Conservation (phyloP, 2,329 filamentous ascomycete species). For the Pestalotiopsis sp. region DNA sequence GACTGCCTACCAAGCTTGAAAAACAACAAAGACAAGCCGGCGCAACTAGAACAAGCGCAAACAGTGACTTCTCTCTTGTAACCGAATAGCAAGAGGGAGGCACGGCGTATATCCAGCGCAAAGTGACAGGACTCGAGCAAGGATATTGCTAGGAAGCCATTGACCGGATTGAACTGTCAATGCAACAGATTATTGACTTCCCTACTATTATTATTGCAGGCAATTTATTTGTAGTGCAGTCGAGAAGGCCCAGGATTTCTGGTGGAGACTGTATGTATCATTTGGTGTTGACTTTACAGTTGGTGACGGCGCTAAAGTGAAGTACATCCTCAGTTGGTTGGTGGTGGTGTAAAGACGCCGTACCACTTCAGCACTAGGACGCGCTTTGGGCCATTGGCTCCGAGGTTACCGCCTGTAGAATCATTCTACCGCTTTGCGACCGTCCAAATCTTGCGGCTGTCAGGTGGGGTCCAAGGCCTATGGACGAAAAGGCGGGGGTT, state of each 20-base stretch:
- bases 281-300: not conserved
- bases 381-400: not conserved
- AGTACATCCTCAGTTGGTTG: not conserved
- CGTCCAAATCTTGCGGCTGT: not conserved
- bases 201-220: not conserved
- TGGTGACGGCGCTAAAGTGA: not conserved
- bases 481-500: constrained; percentile 6
- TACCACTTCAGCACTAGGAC: not conserved
- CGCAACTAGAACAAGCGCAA: not conserved
- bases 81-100: not conserved
- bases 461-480: not conserved
- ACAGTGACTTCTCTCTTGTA: not conserved
- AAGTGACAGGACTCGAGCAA: not conserved
- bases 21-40: not conserved
- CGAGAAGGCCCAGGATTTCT: not conserved
- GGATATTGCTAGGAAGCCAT: not conserved
- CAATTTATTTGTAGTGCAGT: not conserved
- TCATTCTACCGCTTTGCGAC: not conserved
- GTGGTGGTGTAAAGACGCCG: not conserved
- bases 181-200: not conserved
- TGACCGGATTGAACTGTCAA: not conserved
- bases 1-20: not conserved
- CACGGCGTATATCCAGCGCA: not conserved
- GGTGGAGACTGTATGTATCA: not conserved
- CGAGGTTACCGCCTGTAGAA: not conserved